Base-by-base conservation (phyloP, 805 yeast species). In the Saccharomyces kudriavzevii region DNA sequence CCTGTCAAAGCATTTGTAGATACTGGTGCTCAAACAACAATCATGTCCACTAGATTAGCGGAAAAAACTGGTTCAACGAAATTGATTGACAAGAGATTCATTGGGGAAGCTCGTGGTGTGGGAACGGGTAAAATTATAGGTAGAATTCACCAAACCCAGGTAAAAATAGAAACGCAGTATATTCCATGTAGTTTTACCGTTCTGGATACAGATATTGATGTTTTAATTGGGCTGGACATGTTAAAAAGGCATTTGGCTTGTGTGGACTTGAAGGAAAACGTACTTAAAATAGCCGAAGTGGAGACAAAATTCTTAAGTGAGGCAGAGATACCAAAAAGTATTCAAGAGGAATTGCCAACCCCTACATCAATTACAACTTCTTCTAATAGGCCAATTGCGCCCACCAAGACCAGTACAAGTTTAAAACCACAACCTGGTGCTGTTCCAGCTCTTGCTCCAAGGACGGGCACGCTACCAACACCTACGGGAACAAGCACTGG, bases 1-100 rank as follows among this genome's bases (percentile, higher is more conserved):
- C 83, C 84, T 24, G 85, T 90, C 2, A 88, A 88, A 66, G 98
- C 98, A 0, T 89, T 94, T 73, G 96, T 94, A 4, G 99, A 94
- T 67, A 83, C 97, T 0, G 99, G 99, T 2, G 98, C 99, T 0
- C 97, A 90, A 68, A 75, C 82, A 28, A 90, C 99, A 0, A 84
- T 94, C 45, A 81, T 94, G 64, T 83, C 90, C 30, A 87, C 95
- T 1, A 73, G 75, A 45, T 74, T 91, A 58, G 96, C 96, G 0
- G 87, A 85, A 56, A 72, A 75, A 49, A 81, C 91, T 55, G 87
- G 87, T 1, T 71, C 94, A 26, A 71, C 82, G 26, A 81, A 85
- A 58, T 72, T 90, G 53, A 82, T 94, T 5, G 99, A 94, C 67
- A 82, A 72, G 56, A 75, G 97, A 56, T 89, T 84, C 66, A 75